Base-by-base conservation (phyloP, 2,329 filamentous ascomycete genomes). In the Helotiales sp. region DNA sequence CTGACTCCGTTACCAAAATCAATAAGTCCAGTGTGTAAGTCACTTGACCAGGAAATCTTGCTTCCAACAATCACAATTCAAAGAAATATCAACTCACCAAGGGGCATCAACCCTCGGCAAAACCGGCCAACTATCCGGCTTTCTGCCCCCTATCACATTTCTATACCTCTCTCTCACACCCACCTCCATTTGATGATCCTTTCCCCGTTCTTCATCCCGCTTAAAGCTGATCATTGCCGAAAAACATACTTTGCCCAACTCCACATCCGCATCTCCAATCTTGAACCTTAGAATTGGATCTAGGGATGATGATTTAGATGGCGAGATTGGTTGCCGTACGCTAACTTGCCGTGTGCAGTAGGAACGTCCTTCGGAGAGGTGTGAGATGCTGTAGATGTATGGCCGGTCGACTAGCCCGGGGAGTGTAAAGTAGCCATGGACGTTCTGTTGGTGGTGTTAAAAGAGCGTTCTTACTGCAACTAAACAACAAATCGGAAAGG, bases 341-440 rank as follows among this genome's bases (percentile, higher is more conserved):
- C 80, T 83, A 45, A 88, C 82, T 1, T 82, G 76, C 6, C 83
- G 75, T 17, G 85, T 86, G 52, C 79, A 79, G 68, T 87, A 86
- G 8, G 80, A 81, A 34, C 82, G 80, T 11, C 83, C 82, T 2
- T 80, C 78, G 26, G 81, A 78, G 2, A 86, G 70, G 4, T 78
- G 76, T 2, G 79, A 78, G 2, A 86, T 82, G 26, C 81, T 79
- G 74, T 86, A 86, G 61, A 88, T 75, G 71, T 85, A 87, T 1
- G 86, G 85, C 1, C 85, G 81, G 67, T 86, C 82, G 1, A 73
- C 66, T 4, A 78, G 74, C 5, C 83, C 86, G 0, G 79, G 77
- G 24, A 82, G 80, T 2, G 84, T 84, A 72, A 87, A 88, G 72
- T 82, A 85, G 8, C 85, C 86, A 71, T 87, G 83, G 24, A 88